Evolutionary conservation across 345 rosid genomes (phyloP), one percentile per base, ranked within the genome.

Genomic region (Kandelia obovata): DNA sequence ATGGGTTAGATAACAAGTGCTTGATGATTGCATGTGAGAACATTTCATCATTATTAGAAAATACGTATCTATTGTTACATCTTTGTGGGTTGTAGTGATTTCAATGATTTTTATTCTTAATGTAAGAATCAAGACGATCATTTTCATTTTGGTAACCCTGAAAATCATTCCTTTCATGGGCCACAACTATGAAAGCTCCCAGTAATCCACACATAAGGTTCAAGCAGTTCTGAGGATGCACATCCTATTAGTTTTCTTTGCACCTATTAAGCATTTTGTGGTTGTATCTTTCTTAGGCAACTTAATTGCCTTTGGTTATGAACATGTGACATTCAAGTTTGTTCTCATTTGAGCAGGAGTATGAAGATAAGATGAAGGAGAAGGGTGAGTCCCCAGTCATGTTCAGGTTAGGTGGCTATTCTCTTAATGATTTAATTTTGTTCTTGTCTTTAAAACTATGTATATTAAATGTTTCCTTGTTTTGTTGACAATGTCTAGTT

Each of bases 371-470:
- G 81, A 87, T 90, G 93, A 89, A 85, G 78, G 99, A 95, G 75
- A 87, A 87, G 87, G 97, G 99, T 61, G 99, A 90, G 82, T 73
- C 90, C 5, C 92, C 99, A 34, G 96, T 95, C 74, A 95, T 95
- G 99, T 92, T 95, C 86, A 88, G 97, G 99, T 95, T 77, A 70
- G 35, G 43, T 32, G 47, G 46, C 6, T 31, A 71, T 26, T 53
- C 21, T 64, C 62, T 35, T 64, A 23, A 23, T 53, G 35, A 43
- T 74, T 26, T 55, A 35, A 51, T 66, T 73, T 20, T 56, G 49
- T 70, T 68, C 60, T 1, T 21, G 39, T 32, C 6, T 23, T 43
- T 68, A 35, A 43, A 34, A 43, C 49, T 52, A 61, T 64, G 76
- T 31, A 67, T 55, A 32, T 43, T 65, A 72, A 47, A 23, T 63